phyloP scores from a whole-genome alignment of 164 flowering plant genomes.

The Cinnamomum chago region DNA sequence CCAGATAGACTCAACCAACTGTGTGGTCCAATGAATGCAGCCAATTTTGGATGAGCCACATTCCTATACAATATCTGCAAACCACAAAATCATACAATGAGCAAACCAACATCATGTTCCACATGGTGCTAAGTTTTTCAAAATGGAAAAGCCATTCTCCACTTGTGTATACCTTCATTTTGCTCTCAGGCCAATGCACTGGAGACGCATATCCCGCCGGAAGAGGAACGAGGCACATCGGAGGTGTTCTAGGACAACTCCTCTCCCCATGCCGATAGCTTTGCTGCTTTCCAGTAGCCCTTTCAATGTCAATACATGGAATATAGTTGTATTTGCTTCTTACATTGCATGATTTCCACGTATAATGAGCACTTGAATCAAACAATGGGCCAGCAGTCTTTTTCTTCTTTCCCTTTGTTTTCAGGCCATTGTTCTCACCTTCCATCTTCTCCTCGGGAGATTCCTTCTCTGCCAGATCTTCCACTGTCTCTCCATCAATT shows the following conservation, averaged over 20 bases:
- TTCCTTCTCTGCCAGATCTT: constrained; percentile 25
- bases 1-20: constrained; percentile 65
- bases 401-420: constrained; percentile 30
- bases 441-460: constrained; percentile 27
- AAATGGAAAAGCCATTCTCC: not conserved
- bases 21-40: constrained; percentile 52
- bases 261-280: constrained; percentile 77
- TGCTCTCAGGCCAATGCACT: constrained; percentile 86
- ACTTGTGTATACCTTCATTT: constrained; percentile 48
- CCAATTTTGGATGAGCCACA: constrained; percentile 89
- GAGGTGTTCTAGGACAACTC: constrained; percentile 70
- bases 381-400: constrained; percentile 69
- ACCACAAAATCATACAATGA: constrained; percentile 1
- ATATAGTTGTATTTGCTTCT: constrained; percentile 85
- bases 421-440: constrained; percentile 28
- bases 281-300: constrained; percentile 40
- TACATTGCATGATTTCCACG: constrained; percentile 75
- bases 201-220: constrained; percentile 64
- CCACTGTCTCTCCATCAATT: constrained; percentile 36
- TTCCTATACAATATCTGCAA: constrained; percentile 67
- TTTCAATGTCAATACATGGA: constrained; percentile 83
- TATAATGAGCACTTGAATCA: constrained; percentile 57
- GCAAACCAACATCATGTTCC: not conserved
- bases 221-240: constrained; percentile 83
- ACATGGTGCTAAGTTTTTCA: not conserved